Evolutionary conservation across 257 asterid species (phyloP), one percentile per base, ranked within the genome.

Genomic region (Solanum sejunctum): DNA sequence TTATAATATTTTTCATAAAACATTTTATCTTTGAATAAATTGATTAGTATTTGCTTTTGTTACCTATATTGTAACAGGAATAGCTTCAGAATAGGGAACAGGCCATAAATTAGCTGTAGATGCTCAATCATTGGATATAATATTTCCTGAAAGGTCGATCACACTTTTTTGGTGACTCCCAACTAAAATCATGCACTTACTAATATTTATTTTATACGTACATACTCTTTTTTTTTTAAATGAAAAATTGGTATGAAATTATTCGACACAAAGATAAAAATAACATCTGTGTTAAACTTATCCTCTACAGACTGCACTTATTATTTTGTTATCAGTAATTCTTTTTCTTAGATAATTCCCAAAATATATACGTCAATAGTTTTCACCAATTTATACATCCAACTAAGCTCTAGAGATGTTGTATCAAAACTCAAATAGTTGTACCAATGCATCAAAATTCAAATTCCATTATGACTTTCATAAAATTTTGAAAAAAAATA

Each of bases 151-250:
- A 89, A 88, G 88, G 89, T 88, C 85, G 71, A 12, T 90, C 95
- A 90, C 88, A 86, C 93, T 89, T 84, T 84, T 86, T 85, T 15
- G 85, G 93, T 90, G 94, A 85, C 47, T 80, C 56, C 39, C 45
- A 81, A 87, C 61, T 80, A 73, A 66, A 47, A 88, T 86, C 84
- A 85, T 88, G 77, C 85, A 71, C 81, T 87, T 81, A 63, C 87
- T 12, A 85, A 20, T 82, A 63, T 83, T 69, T 32, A 7, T 13
- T n/a, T 15, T 15, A 4, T 32, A 36, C 41, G 0, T 36, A 36
- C 18, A 36, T 36, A 69, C 77, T 28, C 28, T 1, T 18, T 70
- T 36, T 36, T 36, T 36, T 36, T 36, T 4, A 36, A 36, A 36
- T 3, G 6, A 36, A 36, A 23, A 66, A 28, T 28, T 13, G 45